Base-by-base conservation (phyloP, 2,329 filamentous ascomycete genomes). In the Chaetomiaceae sp. region DNA sequence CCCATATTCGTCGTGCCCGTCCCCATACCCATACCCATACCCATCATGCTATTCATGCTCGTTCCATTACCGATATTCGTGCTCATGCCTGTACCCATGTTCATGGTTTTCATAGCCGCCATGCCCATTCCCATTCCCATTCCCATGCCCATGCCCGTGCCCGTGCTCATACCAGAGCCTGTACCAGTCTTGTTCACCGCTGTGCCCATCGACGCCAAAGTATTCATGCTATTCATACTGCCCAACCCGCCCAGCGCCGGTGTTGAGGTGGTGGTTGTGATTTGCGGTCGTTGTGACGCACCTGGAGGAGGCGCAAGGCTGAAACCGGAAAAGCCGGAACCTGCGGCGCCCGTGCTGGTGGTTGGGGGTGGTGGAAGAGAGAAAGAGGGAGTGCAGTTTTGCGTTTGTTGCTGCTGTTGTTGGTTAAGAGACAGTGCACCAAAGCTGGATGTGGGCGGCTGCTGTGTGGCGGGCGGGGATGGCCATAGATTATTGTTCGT, bases 361-460 rank as follows among this genome's bases (percentile, higher is more conserved):
- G 47, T 63, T 10, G 81, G 75, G 1, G 81, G 79, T 4, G 81
- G 80, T 6, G 81, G 73, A 14, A 84, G 68, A 1, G 81, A 82
- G 63, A 84, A 84, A 0, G 80, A 77, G 3, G 76, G 74, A 4
- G 65, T 64, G 44, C 64, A 67, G 10, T 69, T 67, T 32, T 65
- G 62, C 21, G 56, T 65, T 11, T 65, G 53, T 1, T 70, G 72
- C 48, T 72, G 68, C 53, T 76, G 74, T 21, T 50, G 57, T 51
- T 76, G 74, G 48, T 71, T 71, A 43, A 82, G 67, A 1, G 73
- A 75, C 65, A 82, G 68, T 51, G 61, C 75, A n/a, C 64, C 61
- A 20, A 63, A 60, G 20, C 70, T 64, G 13, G 69, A 67, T 11
- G 69, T 66, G 43, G 60, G 58, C 2, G 67, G 56, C 27, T 67